Evolutionary conservation across 495 filamentous ascomycete genomes (phyloP), one percentile per base, ranked within the genome.

Genomic region (Penicillium fimorum): DNA sequence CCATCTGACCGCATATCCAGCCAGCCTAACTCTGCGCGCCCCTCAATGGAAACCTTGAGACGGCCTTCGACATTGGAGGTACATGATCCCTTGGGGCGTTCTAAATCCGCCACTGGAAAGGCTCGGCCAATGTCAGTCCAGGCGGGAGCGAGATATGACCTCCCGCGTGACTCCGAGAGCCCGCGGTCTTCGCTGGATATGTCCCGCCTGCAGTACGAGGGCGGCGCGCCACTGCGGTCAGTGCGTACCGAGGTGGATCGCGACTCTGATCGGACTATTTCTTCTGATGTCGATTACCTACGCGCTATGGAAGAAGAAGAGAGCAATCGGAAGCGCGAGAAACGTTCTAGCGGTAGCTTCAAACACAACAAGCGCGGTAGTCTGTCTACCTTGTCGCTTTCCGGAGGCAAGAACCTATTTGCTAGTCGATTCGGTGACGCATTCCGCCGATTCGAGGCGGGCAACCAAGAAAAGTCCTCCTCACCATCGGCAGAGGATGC

Each of bases 341-440:
- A 92, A 61, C 83, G 90, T 13, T 79, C 76, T 45, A 82, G 80
- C 58, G 76, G 73, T 48, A 79, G 79, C 13, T 67, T 75, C 13
- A 92, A 88, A 56, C 90, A 96, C 63, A 73, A 71, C 44, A 97
- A 97, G 66, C 87, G 91, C 33, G 79, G 87, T 20, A 96, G 90
- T 67, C 77, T 98, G 52, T 86, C 87, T 13, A 91, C 86, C 1
- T 76, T 94, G 29, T 86, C 89, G 4, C 75, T 88, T 13, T 81
- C 84, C 2, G 88, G 88, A 29, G 87, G 89, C 53, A 96, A 96
- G 70, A 89, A 82, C n/a, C 81, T 96, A 38, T 79, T 98, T 24
- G 87, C 87, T 25, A 90, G 92, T 8, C 91, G 89, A 68, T 97
- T 98, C 70, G 92, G 95, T 2, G 95, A 97, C 50, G 93, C 95